Conservation (phyloP, 2,329 filamentous ascomycete genomes). For the Monosporascus sp. region DNA sequence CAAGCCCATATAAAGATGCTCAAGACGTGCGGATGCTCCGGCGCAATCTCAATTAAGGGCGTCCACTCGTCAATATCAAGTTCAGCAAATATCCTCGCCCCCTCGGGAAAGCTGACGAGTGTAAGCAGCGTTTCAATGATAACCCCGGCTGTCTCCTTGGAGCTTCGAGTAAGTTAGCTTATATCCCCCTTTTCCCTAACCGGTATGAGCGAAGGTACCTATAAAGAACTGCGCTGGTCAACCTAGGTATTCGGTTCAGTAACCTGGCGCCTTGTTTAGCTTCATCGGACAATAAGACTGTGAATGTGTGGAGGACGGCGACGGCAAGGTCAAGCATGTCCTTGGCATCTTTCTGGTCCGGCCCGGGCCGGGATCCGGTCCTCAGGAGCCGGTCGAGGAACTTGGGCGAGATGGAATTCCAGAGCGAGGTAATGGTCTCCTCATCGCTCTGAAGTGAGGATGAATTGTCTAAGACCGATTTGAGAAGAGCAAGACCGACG, state of each 20-base stretch:
- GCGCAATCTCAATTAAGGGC: conserved; percentile 52
- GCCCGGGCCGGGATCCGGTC: conserved; percentile 38
- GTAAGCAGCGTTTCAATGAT: conserved; percentile 54
- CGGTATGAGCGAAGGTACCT: conserved; percentile 36
- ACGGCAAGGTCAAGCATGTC: conserved; percentile 61
- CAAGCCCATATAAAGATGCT: conserved; percentile 54
- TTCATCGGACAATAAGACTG: conserved; percentile 48
- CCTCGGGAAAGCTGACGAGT: conserved; percentile 47
- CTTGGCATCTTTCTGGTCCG: conserved; percentile 39
- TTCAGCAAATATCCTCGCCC: conserved; percentile 39
- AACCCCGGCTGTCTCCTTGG: conserved; percentile 44
- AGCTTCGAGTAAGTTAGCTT: conserved; percentile 31
- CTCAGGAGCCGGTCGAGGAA: conserved; percentile 60
- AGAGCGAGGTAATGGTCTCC: conserved; percentile 42
- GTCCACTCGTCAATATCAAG: conserved; percentile 45
- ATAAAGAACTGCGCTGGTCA: conserved; percentile 48
- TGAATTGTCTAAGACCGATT: conserved; percentile 59
- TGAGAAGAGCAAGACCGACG: conserved; percentile 61
- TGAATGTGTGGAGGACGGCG: conserved; percentile 58
- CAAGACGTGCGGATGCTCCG: conserved; percentile 47
- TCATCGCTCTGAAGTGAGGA: conserved; percentile 45
- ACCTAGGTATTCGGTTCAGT: conserved; percentile 44
- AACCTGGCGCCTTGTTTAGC: conserved; percentile 41
- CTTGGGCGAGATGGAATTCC: conserved; percentile 55
- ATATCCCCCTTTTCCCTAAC: neutral